phyloP scores from a whole-genome alignment of 129 eudicot species.

The Tagetes patula region DNA sequence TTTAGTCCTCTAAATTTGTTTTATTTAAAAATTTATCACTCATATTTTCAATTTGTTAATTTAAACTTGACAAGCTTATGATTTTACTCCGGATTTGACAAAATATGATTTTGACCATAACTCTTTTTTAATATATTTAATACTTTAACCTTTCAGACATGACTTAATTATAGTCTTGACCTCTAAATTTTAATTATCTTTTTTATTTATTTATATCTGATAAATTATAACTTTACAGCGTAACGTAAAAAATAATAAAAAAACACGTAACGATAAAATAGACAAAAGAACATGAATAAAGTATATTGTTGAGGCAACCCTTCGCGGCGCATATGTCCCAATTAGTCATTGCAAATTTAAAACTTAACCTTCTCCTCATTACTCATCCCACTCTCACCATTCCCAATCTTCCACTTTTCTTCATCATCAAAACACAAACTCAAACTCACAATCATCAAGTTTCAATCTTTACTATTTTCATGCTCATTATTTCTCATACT shows the following conservation, averaged over 20 bases:
- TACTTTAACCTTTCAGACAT: too few species aligned
- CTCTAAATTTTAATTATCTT: too few species aligned
- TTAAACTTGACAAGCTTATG: too few species aligned
- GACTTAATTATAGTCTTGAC: too few species aligned
- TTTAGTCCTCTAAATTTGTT: too few species aligned
- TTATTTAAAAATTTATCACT: too few species aligned
- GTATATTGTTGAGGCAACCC: conserved; percentile 24
- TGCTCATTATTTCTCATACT: background rate
- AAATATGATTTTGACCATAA: too few species aligned
- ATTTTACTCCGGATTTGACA: too few species aligned
- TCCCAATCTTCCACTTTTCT: conserved; percentile 25
- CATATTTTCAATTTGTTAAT: too few species aligned
- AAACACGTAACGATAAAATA: background rate
- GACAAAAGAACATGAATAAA: background rate
- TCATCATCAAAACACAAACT: background rate
- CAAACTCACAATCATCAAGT: background rate
- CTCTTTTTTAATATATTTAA: too few species aligned
- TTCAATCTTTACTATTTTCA: conserved; percentile 5
- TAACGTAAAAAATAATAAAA: background rate
- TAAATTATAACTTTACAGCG: too few species aligned
- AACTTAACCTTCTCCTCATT: conserved; percentile 43
- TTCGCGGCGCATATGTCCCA: conserved; percentile 28
- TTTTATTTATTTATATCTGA: too few species aligned
- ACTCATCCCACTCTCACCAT: conserved; percentile 2
- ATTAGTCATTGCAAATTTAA: conserved; percentile 38